phyloP scores from a whole-genome alignment of 1,284 basidiomycete genomes.

The Golubevia sp. region DNA sequence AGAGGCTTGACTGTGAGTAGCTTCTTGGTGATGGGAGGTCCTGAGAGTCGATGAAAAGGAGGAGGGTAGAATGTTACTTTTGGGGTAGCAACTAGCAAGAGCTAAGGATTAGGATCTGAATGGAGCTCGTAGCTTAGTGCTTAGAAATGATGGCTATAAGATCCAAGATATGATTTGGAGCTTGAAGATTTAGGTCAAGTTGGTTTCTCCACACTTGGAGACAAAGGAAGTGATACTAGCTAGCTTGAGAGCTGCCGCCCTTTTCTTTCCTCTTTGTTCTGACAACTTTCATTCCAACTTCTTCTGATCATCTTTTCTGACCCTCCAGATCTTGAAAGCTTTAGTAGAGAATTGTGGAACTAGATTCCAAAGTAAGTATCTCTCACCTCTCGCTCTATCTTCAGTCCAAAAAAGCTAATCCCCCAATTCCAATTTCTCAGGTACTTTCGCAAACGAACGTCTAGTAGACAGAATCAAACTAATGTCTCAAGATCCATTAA shows the following conservation, averaged over 20 bases:
- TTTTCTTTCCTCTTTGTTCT: background rate
- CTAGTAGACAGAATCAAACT: constrained; percentile 52
- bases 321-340: constrained; percentile 41
- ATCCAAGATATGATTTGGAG: no score
- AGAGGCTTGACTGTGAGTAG: constrained; percentile 38
- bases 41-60: no score
- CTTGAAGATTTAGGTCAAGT: no score
- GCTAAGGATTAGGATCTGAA: no score
- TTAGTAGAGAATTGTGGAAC: constrained; percentile 52
- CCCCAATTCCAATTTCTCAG: constrained; percentile 1
- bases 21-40: no score
- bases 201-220: no score
- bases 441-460: constrained; percentile 44
- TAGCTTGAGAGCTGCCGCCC: background rate
- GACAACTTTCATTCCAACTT: background rate
- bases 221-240: no score
- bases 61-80: no score
- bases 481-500: constrained; percentile 48
- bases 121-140: no score
- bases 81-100: no score
- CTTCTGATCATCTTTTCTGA: background rate
- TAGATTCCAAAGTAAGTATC: constrained; percentile 35
- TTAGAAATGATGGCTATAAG: no score
- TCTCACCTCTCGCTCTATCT: background rate
- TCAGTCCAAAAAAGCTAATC: background rate